Percentiles rank a stretch among this genome's conserved stretches.
phyloP scores from a whole-genome alignment of 495 filamentous ascomycete genomes.

The Cercophora scortea region DNA sequence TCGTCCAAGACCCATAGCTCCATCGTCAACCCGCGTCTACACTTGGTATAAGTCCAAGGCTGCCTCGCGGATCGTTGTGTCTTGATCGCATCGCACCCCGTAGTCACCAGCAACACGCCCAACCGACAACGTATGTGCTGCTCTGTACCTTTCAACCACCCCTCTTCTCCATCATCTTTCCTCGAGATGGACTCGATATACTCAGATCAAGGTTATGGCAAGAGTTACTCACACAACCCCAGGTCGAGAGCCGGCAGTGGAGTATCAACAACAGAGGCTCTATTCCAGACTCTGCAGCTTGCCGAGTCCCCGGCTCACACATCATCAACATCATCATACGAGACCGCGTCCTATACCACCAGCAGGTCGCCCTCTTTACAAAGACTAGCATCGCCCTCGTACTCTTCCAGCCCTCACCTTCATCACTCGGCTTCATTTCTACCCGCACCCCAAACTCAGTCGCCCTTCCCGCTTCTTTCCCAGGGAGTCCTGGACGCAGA shows the following conservation, averaged over 20 bases:
- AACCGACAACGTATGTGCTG: conserved; percentile 23
- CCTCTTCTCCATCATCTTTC: conserved; percentile 2
- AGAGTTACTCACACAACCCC: conserved; percentile 37
- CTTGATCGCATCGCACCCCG: not conserved
- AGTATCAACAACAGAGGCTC: conserved; percentile 27
- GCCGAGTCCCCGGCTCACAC: conserved; percentile 13
- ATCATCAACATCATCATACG: conserved; percentile 19
- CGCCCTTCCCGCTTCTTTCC: conserved; percentile 21
- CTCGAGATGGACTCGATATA: conserved; percentile 26
- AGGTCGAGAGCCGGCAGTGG: conserved; percentile 33
- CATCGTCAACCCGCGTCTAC: conserved; percentile 4
- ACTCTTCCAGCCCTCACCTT: conserved; percentile 19
- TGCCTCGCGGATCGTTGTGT: conserved; percentile 1
- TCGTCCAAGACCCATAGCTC: conserved; percentile 3
- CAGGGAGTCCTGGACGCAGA: conserved; percentile 21
- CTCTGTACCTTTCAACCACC: conserved; percentile 7
- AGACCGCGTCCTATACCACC: conserved; percentile 18
- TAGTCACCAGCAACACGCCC: not conserved
- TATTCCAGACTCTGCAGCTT: conserved; percentile 26
- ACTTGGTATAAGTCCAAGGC: conserved; percentile 20
- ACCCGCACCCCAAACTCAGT: conserved; percentile 16
- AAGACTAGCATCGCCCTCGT: conserved; percentile 17
- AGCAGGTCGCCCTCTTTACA: conserved; percentile 22
- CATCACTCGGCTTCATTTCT: conserved; percentile 16
- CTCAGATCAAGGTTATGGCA: conserved; percentile 21